Conservation (phyloP, 1,284 basidiomycete genomes). For the Irpex sp. region DNA sequence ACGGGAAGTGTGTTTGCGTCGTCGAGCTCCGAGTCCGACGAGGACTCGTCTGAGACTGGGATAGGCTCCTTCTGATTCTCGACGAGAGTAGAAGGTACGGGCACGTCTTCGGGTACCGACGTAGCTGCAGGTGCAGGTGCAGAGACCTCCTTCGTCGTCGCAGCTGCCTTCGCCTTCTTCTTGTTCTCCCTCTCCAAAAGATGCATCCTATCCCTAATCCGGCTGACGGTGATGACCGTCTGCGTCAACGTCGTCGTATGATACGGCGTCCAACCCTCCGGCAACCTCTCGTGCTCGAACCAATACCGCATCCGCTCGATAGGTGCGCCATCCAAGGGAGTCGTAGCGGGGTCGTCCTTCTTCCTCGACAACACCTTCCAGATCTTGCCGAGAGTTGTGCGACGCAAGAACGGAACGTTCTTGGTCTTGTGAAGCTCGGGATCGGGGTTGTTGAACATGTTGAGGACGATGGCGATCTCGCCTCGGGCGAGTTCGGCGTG, state of each 20-base stretch:
- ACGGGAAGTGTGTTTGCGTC: not conserved
- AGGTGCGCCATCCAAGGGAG: conserved; percentile 34
- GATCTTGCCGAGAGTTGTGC: conserved; percentile 1
- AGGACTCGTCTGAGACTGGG: not conserved
- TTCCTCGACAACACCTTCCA: conserved; percentile 3
- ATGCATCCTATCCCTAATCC: conserved; percentile 5
- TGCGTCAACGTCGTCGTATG: conserved; percentile 42
- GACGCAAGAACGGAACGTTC: conserved; percentile 6
- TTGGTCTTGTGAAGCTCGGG: conserved; percentile 1
- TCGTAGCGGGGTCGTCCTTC: conserved; percentile 2
- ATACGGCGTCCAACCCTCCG: conserved; percentile 47
- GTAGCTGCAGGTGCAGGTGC: not conserved
- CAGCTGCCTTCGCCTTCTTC: conserved; percentile 1
- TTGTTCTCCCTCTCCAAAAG: not conserved
- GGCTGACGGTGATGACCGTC: conserved; percentile 21
- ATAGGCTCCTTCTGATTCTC: not conserved
- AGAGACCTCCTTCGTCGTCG: not conserved
- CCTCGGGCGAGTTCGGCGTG: conserved; percentile 32
- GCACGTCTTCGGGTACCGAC: not conserved
- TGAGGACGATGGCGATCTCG: conserved; percentile 29
- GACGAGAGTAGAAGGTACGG: not conserved
- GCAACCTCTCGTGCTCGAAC: conserved; percentile 50
- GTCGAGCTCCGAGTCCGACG: not conserved
- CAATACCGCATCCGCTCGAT: conserved; percentile 43
- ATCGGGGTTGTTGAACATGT: conserved; percentile 21